A percentile compares a stretch with the other conserved stretches of the same genome.
Evolutionary conservation across 2,329 filamentous ascomycete species (phyloP).

Genomic region (Pyrenophora tritici-repentis): DNA sequence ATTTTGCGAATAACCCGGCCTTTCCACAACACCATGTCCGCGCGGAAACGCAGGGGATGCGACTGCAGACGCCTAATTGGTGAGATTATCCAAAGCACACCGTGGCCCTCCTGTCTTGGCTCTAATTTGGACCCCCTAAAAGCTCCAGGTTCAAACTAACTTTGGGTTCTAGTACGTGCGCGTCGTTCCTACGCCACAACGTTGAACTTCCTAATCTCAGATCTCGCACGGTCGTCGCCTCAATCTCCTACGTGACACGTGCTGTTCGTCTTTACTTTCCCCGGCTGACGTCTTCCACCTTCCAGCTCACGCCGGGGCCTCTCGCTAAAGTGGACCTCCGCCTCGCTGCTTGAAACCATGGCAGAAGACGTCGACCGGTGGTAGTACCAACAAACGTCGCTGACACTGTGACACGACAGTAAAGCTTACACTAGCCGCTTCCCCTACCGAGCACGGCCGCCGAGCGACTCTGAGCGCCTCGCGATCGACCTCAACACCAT

Average conservation of each 20-base stretch:
- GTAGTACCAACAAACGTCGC: neutral
- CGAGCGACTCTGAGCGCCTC: neutral
- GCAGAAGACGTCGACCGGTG: neutral
- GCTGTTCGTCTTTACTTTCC: neutral
- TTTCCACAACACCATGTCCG: no score
- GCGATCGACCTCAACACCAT: neutral
- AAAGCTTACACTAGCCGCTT: neutral
- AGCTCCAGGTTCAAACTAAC: neutral
- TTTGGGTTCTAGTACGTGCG: neutral
- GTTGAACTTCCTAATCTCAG: neutral
- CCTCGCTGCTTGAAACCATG: slow-evolving; percentile 1
- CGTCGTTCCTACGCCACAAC: slow-evolving; percentile 5
- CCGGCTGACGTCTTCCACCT: neutral
- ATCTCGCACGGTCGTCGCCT: slow-evolving; percentile 1
- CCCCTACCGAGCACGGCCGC: neutral
- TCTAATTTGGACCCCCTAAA: no score
- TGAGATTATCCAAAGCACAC: no score
- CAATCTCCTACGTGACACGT: slow-evolving; percentile 1
- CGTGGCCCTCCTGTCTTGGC: no score
- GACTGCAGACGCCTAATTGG: no score
- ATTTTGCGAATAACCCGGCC: no score
- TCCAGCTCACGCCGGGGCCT: neutral
- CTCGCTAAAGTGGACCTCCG: neutral
- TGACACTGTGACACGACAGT: neutral
- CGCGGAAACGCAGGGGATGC: no score